Percentiles rank a stretch among this genome's conserved stretches.
phyloP scores from a whole-genome alignment of 2,329 filamentous ascomycete species.

The Metarhizium humberi region DNA sequence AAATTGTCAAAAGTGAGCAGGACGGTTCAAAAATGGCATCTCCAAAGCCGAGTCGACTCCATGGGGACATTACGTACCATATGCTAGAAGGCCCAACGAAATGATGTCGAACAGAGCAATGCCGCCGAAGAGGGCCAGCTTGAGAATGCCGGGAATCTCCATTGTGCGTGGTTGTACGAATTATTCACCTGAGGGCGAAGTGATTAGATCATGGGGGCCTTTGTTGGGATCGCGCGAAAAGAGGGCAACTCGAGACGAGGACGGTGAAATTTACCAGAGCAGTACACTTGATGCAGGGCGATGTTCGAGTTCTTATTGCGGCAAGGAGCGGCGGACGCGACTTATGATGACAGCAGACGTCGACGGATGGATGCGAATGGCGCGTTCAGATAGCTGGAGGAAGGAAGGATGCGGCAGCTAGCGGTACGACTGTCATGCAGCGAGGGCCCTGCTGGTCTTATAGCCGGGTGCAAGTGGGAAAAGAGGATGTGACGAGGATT shows the following conservation, averaged over 20 bases:
- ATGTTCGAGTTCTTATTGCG: background rate
- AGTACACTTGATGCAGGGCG: too few relatives aligned
- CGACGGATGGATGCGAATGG: background rate
- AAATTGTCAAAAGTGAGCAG: background rate
- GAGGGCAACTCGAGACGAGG: background rate
- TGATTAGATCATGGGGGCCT: too few relatives aligned
- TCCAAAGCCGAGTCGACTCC: background rate
- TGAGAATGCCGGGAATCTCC: conserved; percentile 6
- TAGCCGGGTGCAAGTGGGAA: background rate
- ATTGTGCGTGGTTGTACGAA: background rate
- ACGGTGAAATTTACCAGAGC: background rate
- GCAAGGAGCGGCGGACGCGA: background rate
- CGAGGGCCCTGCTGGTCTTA: background rate
- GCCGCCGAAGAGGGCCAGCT: conserved; percentile 4
- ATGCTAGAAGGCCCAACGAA: conserved; percentile 5
- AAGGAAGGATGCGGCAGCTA: background rate
- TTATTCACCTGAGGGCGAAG: too few relatives aligned
- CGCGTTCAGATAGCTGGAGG: background rate
- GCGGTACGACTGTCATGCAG: background rate
- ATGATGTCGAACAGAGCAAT: conserved; percentile 7
- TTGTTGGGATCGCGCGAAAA: background rate
- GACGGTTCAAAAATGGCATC: background rate
- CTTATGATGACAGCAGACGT: background rate
- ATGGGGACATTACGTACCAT: conserved; percentile 1
- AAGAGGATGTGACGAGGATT: background rate